Percentiles rank a stretch among this genome's conserved stretches.
These are phyloP conservation scores for Fusarium euwallaceae DNA, from an alignment of 2,329 filamentous ascomycete species.

Conservation along the genomic window DNA sequence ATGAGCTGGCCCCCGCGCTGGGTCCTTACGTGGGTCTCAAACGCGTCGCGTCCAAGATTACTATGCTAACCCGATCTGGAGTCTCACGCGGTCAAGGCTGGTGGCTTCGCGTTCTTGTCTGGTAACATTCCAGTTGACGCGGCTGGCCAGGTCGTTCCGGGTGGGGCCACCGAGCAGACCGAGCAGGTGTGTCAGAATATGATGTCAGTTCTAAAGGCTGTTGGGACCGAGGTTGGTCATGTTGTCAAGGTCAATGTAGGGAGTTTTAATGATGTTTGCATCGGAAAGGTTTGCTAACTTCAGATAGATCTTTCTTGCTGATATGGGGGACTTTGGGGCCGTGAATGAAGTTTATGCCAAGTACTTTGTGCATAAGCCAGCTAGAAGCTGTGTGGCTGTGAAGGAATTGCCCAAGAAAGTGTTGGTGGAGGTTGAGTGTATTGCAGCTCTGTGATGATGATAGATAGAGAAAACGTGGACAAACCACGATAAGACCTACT, in stretches of 20 bases:
- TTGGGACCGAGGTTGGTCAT: neutral
- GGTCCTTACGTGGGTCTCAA: slow-evolving; percentile 1
- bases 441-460: neutral
- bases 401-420: slow-evolving; percentile 7
- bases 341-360: slow-evolving; percentile 7
- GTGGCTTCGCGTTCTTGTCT: neutral
- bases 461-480: neutral
- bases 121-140: slow-evolving; percentile 1
- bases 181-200: neutral
- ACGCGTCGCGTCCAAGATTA: neutral
- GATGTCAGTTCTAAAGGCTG: neutral
- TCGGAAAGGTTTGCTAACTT: neutral
- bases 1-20: neutral
- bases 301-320: neutral
- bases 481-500: neutral
- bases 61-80: neutral
- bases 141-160: neutral
- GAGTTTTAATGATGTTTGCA: neutral
- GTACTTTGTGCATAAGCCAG: slow-evolving; percentile 12
- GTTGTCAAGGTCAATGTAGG: slow-evolving; percentile 4
- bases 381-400: slow-evolving; percentile 1
- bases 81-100: neutral
- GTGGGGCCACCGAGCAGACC: neutral
- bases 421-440: slow-evolving; percentile 4
- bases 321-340: slow-evolving; percentile 5